Evolutionary conservation across 1,139 yeast genomes (phyloP).

Genomic region (Candida albicans): DNA sequence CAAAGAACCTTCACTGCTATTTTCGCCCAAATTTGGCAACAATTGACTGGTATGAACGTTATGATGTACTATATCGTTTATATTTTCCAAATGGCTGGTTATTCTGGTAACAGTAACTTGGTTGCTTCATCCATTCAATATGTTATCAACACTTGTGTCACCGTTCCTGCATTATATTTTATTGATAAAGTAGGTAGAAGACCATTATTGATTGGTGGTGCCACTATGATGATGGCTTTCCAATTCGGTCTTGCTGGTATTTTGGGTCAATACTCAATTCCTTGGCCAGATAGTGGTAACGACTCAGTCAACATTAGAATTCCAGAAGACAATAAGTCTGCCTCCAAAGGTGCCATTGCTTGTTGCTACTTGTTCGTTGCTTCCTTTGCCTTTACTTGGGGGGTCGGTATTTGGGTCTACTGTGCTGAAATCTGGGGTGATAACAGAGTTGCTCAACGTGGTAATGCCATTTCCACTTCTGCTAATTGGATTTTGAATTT

Average conservation of each 20-base stretch:
- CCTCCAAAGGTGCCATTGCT: conserved; percentile 59
- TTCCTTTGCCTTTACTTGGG: conserved; percentile 60
- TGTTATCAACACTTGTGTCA: conserved; percentile 46
- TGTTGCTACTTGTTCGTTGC: conserved; percentile 57
- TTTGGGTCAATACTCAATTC: conserved; percentile 45
- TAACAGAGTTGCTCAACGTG: conserved; percentile 57
- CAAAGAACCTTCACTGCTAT: conserved; percentile 52
- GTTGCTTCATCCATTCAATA: conserved; percentile 54
- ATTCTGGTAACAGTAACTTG: conserved; percentile 44
- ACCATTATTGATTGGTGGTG: conserved; percentile 35
- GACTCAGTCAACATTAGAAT: conserved; percentile 47
- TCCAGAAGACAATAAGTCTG: conserved; percentile 35
- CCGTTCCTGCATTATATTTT: conserved; percentile 42
- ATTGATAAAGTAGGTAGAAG: conserved; percentile 41
- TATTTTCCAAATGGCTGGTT: conserved; percentile 59
- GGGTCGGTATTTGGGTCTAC: conserved; percentile 60
- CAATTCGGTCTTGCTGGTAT: conserved; percentile 42
- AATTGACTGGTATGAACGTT: conserved; percentile 67
- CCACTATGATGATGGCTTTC: conserved; percentile 35
- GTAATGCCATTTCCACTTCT: conserved; percentile 52
- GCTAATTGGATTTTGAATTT: conserved; percentile 56
- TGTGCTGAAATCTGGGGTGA: conserved; percentile 57
- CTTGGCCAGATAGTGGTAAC: conserved; percentile 31
- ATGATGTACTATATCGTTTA: conserved; percentile 65
- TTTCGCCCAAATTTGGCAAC: conserved; percentile 59